Evolutionary conservation across 2,329 filamentous ascomycete species (phyloP), one percentile per base, ranked within the genome.

Genomic region (Alternaria burnsii): DNA sequence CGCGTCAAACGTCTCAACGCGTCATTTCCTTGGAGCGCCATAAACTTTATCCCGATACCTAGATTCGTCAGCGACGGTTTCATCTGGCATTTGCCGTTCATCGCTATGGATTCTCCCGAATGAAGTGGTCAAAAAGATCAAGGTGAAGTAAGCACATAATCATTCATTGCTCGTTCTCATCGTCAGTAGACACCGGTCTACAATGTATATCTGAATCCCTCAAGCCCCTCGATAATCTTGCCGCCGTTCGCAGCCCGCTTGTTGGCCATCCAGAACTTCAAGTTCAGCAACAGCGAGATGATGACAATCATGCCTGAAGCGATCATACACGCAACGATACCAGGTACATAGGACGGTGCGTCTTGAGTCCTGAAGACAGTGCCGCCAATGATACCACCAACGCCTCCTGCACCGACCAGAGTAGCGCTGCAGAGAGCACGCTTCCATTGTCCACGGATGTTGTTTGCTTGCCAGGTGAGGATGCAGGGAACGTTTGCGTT

Each of bases 401-500:
- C 81, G 1, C 91, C 91, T 8, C 91, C 91, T 28, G 91, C 87
- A 2, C 89, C 90, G 3, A 95, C 90, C 2, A 94, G 85, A 0
- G 88, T 90, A 3, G 92, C 91, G 63, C 87, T 91, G 76, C 87
- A 89, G 62, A 95, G 88, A 1, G 92, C 92, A 41, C 93, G 87
- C 81, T 94, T 96, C 91, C 92, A 95, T 79, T 95, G 92, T 0
- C 92, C 92, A 52, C 91, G 88, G 73, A 96, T 90, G 78, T 96
- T 96, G 80, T 94, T 95, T 38, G 91, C 91, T 80, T 94, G 92
- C 81, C 92, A 95, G 0, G 91, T 86, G 80, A 96, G 87, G 47
- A 87, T 82, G 3, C 87, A 83, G 0, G 93, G 92, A 4, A 94
- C 83, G 73, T 94, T 95, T 65, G 88, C 86, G 76, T 93, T 93